These are phyloP conservation scores for Suhomyces chickasaworum DNA, from an alignment of 1,139 yeast genomes.

Conservation along the genomic window DNA sequence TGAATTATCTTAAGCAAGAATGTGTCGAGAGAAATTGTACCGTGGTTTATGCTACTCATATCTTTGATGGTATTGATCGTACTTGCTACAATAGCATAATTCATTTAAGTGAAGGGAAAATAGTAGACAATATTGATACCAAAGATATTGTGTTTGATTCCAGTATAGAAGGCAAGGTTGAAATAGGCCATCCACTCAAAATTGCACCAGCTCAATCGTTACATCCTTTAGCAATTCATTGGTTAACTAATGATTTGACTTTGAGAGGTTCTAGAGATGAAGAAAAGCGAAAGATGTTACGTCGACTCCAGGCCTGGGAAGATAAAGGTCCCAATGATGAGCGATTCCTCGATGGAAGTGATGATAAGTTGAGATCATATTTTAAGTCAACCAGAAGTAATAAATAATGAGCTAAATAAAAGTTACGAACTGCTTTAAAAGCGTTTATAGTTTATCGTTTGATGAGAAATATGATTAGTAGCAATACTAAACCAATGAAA, in stretches of 20 bases:
- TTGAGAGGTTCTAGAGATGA: conserved; percentile 58
- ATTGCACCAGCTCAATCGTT: conserved; percentile 48
- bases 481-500: too few relatives aligned
- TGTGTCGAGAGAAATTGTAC: conserved; percentile 67
- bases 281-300: conserved; percentile 45
- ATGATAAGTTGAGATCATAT: conserved; percentile 47
- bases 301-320: conserved; percentile 26
- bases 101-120: conserved; percentile 73
- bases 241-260: conserved; percentile 59
- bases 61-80: conserved; percentile 84
- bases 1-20: conserved; percentile 70
- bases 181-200: conserved; percentile 26
- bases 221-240: conserved; percentile 69
- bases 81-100: conserved; percentile 84
- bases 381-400: conserved; percentile 48
- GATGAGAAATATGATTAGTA: too few relatives aligned
- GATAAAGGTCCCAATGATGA: conserved; percentile 39
- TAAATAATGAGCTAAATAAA: too few relatives aligned
- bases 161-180: conserved; percentile 23
- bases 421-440: too few relatives aligned
- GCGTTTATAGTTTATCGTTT: too few relatives aligned
- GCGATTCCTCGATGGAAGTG: conserved; percentile 49
- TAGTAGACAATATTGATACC: conserved; percentile 30
- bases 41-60: conserved; percentile 91
- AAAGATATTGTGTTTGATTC: conserved; percentile 32